Conservation (phyloP, 192 early-diverging fungal genomes). For the Coemansia furcata region DNA sequence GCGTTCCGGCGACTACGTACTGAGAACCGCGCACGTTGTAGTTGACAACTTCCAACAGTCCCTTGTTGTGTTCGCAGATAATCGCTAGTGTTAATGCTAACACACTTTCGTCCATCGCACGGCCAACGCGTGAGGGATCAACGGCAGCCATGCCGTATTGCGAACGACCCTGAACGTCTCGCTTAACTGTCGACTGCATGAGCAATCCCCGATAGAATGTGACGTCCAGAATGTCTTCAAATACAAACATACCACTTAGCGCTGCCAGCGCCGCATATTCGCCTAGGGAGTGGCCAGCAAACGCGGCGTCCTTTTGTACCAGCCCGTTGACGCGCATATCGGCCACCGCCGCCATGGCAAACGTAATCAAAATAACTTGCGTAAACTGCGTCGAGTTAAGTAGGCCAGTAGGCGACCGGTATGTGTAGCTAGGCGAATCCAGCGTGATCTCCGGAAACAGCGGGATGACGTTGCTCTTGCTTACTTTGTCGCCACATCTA, state of each 20-base stretch:
- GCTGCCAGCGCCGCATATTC: slow-evolving; percentile 86
- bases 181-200: slow-evolving; percentile 89
- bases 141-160: slow-evolving; percentile 94
- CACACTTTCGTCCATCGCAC: slow-evolving; percentile 73
- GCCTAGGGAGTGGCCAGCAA: slow-evolving; percentile 93
- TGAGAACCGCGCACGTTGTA: slow-evolving; percentile 93
- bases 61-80: slow-evolving; percentile 69
- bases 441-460: slow-evolving; percentile 59
- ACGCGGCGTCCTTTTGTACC: slow-evolving; percentile 72
- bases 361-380: slow-evolving; percentile 77
- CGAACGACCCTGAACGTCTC: slow-evolving; percentile 75
- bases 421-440: slow-evolving; percentile 76
- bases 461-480: slow-evolving; percentile 5
- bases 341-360: slow-evolving; percentile 82
- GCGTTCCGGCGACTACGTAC: slow-evolving; percentile 86
- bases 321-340: slow-evolving; percentile 84
- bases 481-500: slow-evolving; percentile 24
- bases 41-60: slow-evolving; percentile 88
- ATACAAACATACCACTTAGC: slow-evolving; percentile 72
- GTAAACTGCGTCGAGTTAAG: slow-evolving; percentile 94
- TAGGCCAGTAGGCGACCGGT: slow-evolving; percentile 74
- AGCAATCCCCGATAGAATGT: slow-evolving; percentile 95
- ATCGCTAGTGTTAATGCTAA: slow-evolving; percentile 62
- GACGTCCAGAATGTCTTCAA: slow-evolving; percentile 82
- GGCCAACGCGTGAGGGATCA: slow-evolving; percentile 79